These are phyloP conservation scores for Nemania sp. DNA, from an alignment of 2,329 filamentous ascomycete species.

Conservation along the genomic window DNA sequence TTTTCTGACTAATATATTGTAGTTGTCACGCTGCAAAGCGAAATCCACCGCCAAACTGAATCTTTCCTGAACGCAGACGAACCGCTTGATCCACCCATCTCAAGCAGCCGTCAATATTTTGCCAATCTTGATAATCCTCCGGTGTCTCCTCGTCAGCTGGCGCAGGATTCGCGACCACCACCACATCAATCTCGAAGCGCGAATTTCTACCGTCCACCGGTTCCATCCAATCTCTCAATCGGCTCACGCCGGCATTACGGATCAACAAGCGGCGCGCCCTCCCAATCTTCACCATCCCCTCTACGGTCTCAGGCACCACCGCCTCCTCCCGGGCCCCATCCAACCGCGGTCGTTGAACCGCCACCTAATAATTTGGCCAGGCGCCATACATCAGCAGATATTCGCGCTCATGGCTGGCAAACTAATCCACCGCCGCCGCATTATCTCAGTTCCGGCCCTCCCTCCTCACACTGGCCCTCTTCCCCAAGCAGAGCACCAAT, in stretches of 20 bases:
- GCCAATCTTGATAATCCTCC: slow-evolving; percentile 72
- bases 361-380: slow-evolving; percentile 73
- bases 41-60: slow-evolving; percentile 65
- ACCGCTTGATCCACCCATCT: slow-evolving; percentile 67
- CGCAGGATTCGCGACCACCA: slow-evolving; percentile 73
- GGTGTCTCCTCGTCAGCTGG: slow-evolving; percentile 83
- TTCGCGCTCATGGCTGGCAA: slow-evolving; percentile 83
- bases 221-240: slow-evolving; percentile 79
- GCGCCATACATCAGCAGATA: slow-evolving; percentile 93
- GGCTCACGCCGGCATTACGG: slow-evolving; percentile 80
- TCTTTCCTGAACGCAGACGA: slow-evolving; percentile 61
- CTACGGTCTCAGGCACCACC: slow-evolving; percentile 68
- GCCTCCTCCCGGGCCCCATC: slow-evolving; percentile 63
- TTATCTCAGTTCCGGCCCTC: slow-evolving; percentile 65
- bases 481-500: slow-evolving; percentile 54
- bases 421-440: slow-evolving; percentile 55
- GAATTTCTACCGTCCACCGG: slow-evolving; percentile 73
- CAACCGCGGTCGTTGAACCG: slow-evolving; percentile 63
- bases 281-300: slow-evolving; percentile 74
- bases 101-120: slow-evolving; percentile 68
- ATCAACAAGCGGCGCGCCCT: slow-evolving; percentile 72
- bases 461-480: slow-evolving; percentile 56
- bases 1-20: slow-evolving; percentile 29
- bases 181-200: slow-evolving; percentile 57
- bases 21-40: slow-evolving; percentile 61